Base-by-base conservation (phyloP, 2,329 filamentous ascomycete species). In the Fusarium coicis region DNA sequence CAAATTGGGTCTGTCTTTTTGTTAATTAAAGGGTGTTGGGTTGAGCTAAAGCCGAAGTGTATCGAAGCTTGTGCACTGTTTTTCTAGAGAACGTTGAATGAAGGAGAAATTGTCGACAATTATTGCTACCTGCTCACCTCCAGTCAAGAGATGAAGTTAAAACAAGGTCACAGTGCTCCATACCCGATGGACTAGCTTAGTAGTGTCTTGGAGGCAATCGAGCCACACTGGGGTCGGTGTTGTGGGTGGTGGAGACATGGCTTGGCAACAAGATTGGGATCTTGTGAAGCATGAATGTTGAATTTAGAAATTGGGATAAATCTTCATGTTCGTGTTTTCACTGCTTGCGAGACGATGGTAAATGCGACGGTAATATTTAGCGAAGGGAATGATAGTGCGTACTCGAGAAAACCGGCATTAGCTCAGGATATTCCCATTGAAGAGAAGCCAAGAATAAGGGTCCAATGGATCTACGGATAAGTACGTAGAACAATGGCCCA, bases 361-460 rank as follows among this genome's bases (percentile, higher is more conserved):
- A 52, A 15, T n/a, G 18, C 14, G 42, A 50, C 26, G 8, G 19
- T 16, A 14, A 30, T 50, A 21, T 23, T 26, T 21, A 30, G 23
- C 42, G 30, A 42, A 43, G 50, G 21, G 40, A 37, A 42, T 26
- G 66, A 30, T 43, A 57, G 36, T 39, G 61, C 40, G 37, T 34
- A 39, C 14, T 21, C n/a, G 37, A 30, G 14, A 12, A 46, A 60
- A 10, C 16, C 39, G 30, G 44, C 37, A 43, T 47, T 26, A 36
- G 57, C 64, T 39, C 30, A 47, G 57, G 42, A 16, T 18, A 21
- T 36, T 54, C 39, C 10, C 44, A 46, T 34, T 23, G n/a, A 53
- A 62, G 43, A 40, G 44, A 43, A 39, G 66, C 68, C 55, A 70
- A 70, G 66, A 70, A 69, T 50, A 68, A 64, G 55, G 68, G 63